Percentiles rank a stretch among this genome's conserved stretches.
These are phyloP conservation scores for Jatropha podagrica DNA, from an alignment of 441 rosid species.

Conservation along the genomic window DNA sequence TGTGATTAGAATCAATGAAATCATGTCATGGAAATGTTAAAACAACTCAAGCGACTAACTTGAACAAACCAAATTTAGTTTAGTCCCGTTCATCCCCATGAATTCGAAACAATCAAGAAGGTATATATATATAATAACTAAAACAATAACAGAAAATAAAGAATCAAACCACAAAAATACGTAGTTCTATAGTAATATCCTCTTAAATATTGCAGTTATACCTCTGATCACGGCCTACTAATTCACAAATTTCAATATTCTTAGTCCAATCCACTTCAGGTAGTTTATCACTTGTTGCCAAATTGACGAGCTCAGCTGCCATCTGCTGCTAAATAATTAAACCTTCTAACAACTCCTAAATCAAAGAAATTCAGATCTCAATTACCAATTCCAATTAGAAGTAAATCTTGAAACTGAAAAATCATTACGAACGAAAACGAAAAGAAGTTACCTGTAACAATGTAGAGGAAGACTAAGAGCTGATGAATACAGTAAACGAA, in stretches of 20 bases:
- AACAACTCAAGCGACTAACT: background rate
- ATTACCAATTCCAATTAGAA: background rate
- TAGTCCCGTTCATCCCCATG: too few relatives aligned
- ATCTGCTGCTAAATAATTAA: slow-evolving; percentile 38
- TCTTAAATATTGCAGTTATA: slow-evolving; percentile 17
- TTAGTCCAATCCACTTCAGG: slow-evolving; percentile 87
- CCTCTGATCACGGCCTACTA: slow-evolving; percentile 79
- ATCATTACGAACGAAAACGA: background rate
- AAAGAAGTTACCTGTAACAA: slow-evolving; percentile 10
- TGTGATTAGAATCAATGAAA: slow-evolving; percentile 36
- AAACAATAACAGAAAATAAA: background rate
- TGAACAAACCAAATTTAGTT: background rate
- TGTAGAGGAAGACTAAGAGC: background rate
- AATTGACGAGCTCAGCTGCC: slow-evolving; percentile 90
- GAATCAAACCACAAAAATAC: background rate
- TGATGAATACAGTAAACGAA: background rate
- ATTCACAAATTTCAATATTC: slow-evolving; percentile 88
- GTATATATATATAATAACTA: background rate
- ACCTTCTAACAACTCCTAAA: background rate
- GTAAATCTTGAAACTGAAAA: background rate
- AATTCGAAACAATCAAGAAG: background rate
- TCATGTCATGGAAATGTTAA: slow-evolving; percentile 16
- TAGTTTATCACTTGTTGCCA: slow-evolving; percentile 83
- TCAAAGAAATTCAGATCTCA: background rate
- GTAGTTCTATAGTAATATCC: too few relatives aligned